Base-by-base conservation (phyloP, 306 rosid species). In the Acacia confusa region DNA sequence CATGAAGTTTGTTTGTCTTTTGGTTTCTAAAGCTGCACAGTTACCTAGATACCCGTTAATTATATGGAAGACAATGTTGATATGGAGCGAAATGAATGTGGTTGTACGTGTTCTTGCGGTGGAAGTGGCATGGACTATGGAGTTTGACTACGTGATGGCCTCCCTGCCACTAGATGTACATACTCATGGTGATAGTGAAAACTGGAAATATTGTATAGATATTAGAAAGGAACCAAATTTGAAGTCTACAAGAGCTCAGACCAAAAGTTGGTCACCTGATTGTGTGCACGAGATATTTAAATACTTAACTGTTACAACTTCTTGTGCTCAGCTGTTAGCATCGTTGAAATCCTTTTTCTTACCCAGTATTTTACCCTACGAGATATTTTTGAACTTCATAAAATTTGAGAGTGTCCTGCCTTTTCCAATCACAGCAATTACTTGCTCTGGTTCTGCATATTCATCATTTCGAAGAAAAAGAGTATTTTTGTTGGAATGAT, bases 141-240 rank as follows among this genome's bases (percentile, higher is more conserved):
- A 47, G 74, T 27, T 78, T 43, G 34, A 24, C 44, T 66, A 36
- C 76, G 73, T 20, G 53, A 41, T 41, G 65, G 44, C 65, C 3
- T 78, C 27, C 36, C 83, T 76, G 76, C 78, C 36, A 70, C 74
- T 70, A n/a, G 75, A 53, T 50, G 22, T 60, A 7, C 71, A 30
- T 44, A 20, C 48, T 77, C 40, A 25, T 58, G 66, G 57, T 45
- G 57, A 60, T 76, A 66, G n/a, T 80, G 78, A 53, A 82, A 40
- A 44, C 41, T 72, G 72, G 72, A 82, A 61, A 75, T 16, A 41
- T 14, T 20, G 38, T 71, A 28, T 20, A 38, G 79, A 63, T 28
- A 69, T 52, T 52, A 53, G 27, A 53, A 52, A 52, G 25, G 32
- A 78, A 13, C 14, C 45, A 22, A 72, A 50, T 50, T 60, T 76